Percentiles rank a stretch among this genome's conserved stretches.
Evolutionary conservation across 176 grass and related monocot species (phyloP).

Genomic region (Triticum dicoccoides): DNA sequence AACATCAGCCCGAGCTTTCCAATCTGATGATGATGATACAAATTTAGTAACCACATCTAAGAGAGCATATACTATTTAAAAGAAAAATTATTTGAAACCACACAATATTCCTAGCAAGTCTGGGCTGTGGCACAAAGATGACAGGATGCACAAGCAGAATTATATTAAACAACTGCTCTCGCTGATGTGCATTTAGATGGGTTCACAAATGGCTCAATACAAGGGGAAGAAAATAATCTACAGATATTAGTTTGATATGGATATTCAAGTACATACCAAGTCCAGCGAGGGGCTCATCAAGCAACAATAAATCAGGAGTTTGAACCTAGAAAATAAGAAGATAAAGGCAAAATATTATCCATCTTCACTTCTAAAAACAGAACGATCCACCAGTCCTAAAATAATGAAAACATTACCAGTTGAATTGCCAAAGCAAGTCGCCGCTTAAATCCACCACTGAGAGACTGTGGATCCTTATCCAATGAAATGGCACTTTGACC

Average conservation of each 20-base stretch:
- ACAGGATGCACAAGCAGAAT: background rate
- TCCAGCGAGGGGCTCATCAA: slow-evolving; percentile 89
- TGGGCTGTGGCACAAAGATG: background rate
- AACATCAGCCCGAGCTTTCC: slow-evolving; percentile 89
- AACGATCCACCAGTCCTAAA: background rate
- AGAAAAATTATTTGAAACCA: background rate
- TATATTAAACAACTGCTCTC: background rate
- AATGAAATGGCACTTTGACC: slow-evolving; percentile 67
- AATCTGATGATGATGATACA: slow-evolving; percentile 47
- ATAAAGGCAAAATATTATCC: background rate
- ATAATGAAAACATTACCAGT: slow-evolving; percentile 45
- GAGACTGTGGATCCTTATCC: slow-evolving; percentile 72
- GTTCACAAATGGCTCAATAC: background rate
- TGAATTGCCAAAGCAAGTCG: slow-evolving; percentile 90
- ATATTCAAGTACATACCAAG: slow-evolving; percentile 41
- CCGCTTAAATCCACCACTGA: slow-evolving; percentile 86
- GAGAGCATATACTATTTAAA: background rate
- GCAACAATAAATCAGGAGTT: slow-evolving; percentile 77
- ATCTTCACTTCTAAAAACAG: background rate
- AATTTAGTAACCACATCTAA: background rate
- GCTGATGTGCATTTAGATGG: too few relatives aligned
- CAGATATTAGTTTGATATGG: background rate
- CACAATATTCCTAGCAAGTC: background rate
- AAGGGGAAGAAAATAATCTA: too few relatives aligned
- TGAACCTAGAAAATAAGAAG: slow-evolving; percentile 64